phyloP scores from a whole-genome alignment of 2,329 filamentous ascomycete species.

The Fusarium chaquense region DNA sequence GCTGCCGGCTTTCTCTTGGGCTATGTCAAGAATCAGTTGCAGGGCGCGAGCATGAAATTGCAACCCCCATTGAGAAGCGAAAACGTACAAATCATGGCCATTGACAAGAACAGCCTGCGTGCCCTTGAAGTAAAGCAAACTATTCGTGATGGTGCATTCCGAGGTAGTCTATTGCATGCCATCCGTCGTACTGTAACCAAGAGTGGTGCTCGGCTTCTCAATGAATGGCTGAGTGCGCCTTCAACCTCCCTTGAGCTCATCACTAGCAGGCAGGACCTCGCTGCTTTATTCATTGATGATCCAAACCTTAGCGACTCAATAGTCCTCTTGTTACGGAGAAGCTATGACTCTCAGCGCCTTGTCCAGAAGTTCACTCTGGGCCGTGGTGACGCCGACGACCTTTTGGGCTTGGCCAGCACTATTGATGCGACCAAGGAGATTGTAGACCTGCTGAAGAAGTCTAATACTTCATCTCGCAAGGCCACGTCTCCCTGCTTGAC shows the following conservation, averaged over 20 bases:
- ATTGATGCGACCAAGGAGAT: conserved; percentile 80
- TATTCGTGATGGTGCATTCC: conserved; percentile 80
- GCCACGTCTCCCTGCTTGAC: conserved; percentile 54
- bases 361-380: conserved; percentile 95
- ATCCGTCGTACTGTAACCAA: conserved; percentile 91
- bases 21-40: conserved; percentile 84
- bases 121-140: conserved; percentile 91
- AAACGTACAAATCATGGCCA: conserved; percentile 82
- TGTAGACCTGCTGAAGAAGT: conserved; percentile 58
- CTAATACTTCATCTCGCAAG: conserved; percentile 24
- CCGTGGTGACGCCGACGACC: conserved; percentile 90
- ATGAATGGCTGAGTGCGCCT: conserved; percentile 87
- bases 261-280: conserved; percentile 82
- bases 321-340: conserved; percentile 75
- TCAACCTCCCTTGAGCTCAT: conserved; percentile 89
- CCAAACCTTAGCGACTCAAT: conserved; percentile 77
- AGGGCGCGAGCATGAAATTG: conserved; percentile 82
- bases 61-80: conserved; percentile 84
- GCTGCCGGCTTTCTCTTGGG: conserved; percentile 86
- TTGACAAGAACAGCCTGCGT: conserved; percentile 91
- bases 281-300: conserved; percentile 77
- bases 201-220: conserved; percentile 85
- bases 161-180: conserved; percentile 90
- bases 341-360: conserved; percentile 87
- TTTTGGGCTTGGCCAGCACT: conserved; percentile 85